A percentile compares a stretch with the other conserved stretches of the same genome.
phyloP scores from a whole-genome alignment of 2,329 filamentous ascomycete genomes.

The Tolypocladium paradoxum region DNA sequence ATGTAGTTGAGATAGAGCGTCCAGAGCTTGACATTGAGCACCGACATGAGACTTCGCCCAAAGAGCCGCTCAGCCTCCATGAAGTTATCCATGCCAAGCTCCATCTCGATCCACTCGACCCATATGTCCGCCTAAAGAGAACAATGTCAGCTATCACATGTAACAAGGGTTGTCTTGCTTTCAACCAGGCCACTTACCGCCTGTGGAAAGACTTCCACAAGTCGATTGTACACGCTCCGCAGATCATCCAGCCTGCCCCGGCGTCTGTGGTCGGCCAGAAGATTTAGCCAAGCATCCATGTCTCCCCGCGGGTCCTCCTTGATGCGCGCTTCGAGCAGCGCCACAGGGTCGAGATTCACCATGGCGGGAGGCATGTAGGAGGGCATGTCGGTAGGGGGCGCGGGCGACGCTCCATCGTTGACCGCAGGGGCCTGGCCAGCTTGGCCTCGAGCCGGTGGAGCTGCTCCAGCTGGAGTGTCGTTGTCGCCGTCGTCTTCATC shows the following conservation, averaged over 20 bases:
- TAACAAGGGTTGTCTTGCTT: background rate
- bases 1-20: constrained; percentile 92
- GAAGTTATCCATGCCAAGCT: constrained; percentile 77
- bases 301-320: constrained; percentile 88
- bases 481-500: constrained; percentile 49
- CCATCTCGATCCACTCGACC: constrained; percentile 81
- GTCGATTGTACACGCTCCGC: constrained; percentile 71
- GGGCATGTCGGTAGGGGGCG: constrained; percentile 12
- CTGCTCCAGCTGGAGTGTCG: constrained; percentile 13
- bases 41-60: constrained; percentile 62
- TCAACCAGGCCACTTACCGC: constrained; percentile 55
- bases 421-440: constrained; percentile 9
- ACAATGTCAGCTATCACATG: constrained; percentile 4
- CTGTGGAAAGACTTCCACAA: constrained; percentile 79
- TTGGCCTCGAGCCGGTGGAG: background rate
- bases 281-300: constrained; percentile 77
- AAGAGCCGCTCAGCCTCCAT: constrained; percentile 75
- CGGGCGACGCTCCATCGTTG: constrained; percentile 10
- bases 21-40: constrained; percentile 82
- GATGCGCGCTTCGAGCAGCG: constrained; percentile 80
- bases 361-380: constrained; percentile 24
- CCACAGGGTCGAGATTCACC: constrained; percentile 54
- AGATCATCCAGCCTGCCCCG: constrained; percentile 75
- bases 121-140: constrained; percentile 75
- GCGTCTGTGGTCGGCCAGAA: constrained; percentile 76